Evolutionary conservation across 2,329 filamentous ascomycete species (phyloP).

Genomic region (Scedosporium minutisporum): DNA sequence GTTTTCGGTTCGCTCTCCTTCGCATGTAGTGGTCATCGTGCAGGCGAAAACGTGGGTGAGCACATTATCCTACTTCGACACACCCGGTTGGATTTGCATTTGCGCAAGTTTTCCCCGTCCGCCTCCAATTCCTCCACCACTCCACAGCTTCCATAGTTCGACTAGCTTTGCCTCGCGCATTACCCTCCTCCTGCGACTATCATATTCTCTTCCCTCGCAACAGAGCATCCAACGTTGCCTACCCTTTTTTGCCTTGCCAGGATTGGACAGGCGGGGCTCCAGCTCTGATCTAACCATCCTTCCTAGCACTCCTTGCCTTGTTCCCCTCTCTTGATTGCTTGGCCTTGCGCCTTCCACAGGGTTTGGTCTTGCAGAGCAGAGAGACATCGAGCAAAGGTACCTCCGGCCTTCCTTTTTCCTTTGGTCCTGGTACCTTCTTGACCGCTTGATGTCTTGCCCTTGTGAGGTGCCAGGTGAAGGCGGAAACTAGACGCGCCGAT

Average conservation of each 20-base stretch:
- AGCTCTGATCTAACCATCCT: neutral
- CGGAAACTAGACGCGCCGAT: neutral
- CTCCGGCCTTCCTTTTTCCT: neutral
- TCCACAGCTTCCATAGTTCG: neutral
- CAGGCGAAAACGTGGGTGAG: neutral
- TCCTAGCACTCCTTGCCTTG: neutral
- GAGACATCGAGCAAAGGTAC: neutral
- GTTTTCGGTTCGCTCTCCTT: neutral
- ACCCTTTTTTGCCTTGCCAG: neutral
- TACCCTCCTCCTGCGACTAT: neutral
- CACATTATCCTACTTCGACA: neutral
- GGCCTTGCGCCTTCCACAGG: neutral
- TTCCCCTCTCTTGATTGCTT: neutral
- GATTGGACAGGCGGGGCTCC: neutral
- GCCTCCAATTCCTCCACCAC: neutral
- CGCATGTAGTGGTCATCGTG: neutral
- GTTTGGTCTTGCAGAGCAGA: neutral
- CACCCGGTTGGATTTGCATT: neutral
- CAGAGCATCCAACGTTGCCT: neutral
- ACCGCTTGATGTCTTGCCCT: neutral
- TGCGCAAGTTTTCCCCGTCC: neutral
- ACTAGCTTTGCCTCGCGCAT: neutral
- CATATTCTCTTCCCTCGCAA: neutral
- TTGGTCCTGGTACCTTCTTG: neutral
- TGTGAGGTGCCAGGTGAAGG: neutral